A percentile compares a stretch with the other conserved stretches of the same genome.
phyloP scores from a whole-genome alignment of 2,329 filamentous ascomycete species.

The Microcyclospora pomicola region DNA sequence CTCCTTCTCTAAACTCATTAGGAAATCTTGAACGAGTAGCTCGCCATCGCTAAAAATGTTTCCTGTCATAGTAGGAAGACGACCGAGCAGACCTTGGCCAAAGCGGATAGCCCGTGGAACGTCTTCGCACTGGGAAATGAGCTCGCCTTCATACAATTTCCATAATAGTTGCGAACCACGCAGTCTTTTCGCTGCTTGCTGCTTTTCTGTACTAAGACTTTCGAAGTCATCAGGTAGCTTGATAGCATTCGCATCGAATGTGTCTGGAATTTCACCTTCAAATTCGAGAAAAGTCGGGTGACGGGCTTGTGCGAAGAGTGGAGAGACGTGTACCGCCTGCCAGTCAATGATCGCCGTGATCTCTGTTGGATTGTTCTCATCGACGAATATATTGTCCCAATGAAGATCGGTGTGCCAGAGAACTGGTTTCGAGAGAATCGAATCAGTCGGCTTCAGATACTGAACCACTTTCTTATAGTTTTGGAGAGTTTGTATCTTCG shows the following conservation, averaged over 20 bases:
- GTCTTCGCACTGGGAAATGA: constrained; percentile 3
- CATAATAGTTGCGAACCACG: constrained; percentile 4
- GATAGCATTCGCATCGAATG: constrained; percentile 1
- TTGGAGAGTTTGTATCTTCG: constrained; percentile 16
- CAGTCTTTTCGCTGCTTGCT: constrained; percentile 3
- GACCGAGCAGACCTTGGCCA: constrained; percentile 4
- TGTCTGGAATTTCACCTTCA: constrained; percentile 1
- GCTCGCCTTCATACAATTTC: constrained; percentile 5
- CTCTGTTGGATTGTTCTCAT: constrained; percentile 18
- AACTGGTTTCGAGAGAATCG: constrained; percentile 7
- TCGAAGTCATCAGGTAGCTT: constrained; percentile 5
- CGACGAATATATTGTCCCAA: constrained; percentile 25
- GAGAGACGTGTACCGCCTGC: constrained; percentile 22
- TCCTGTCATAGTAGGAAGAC: constrained; percentile 3
- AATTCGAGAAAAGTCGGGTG: not conserved
- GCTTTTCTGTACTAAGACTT: constrained; percentile 2
- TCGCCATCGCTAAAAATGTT: constrained; percentile 7
- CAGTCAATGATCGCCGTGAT: constrained; percentile 24
- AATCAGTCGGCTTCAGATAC: constrained; percentile 13
- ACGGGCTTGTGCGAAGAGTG: constrained; percentile 17
- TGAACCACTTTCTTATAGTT: not conserved
- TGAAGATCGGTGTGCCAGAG: constrained; percentile 28
- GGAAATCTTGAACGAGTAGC: constrained; percentile 4
- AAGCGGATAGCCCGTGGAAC: constrained; percentile 4
- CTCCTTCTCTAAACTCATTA: constrained; percentile 4